Evolutionary conservation across 1,284 basidiomycete genomes (phyloP).

Genomic region (Peniophora sp.): DNA sequence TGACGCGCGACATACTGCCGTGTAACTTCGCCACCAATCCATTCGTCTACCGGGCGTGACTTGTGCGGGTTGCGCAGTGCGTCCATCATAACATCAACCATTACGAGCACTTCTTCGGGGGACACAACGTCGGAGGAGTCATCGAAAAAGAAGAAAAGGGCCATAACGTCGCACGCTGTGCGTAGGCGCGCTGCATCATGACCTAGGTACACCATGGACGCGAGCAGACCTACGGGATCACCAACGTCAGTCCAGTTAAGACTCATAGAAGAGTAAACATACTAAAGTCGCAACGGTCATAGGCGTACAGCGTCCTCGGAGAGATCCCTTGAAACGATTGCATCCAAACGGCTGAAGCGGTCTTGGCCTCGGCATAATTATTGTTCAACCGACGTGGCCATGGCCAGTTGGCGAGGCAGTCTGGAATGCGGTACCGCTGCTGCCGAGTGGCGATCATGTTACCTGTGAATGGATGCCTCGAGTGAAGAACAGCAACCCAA

Average conservation of each 20-base stretch:
- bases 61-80: constrained; percentile 18
- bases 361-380: constrained; percentile 11
- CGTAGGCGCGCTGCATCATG: constrained; percentile 7
- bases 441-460: too few relatives aligned
- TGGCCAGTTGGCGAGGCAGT: constrained; percentile 12
- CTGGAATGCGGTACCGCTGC: constrained; percentile 10
- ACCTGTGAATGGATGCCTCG: too few relatives aligned
- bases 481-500: too few relatives aligned
- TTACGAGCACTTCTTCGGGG: constrained; percentile 10
- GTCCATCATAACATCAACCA: constrained; percentile 24
- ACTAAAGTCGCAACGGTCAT: constrained; percentile 16
- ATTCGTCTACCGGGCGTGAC: constrained; percentile 18
- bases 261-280: background rate
- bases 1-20: constrained; percentile 18
- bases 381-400: constrained; percentile 15
- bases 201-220: constrained; percentile 12
- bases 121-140: constrained; percentile 25
- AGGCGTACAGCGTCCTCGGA: constrained; percentile 13
- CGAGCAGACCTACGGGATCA: constrained; percentile 10
- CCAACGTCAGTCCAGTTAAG: background rate
- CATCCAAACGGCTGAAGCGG: constrained; percentile 12
- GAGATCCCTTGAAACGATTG: constrained; percentile 13
- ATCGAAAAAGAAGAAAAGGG: constrained; percentile 25
- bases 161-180: constrained; percentile 24
- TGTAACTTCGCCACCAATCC: constrained; percentile 16